Base-by-base conservation (phyloP, 805 yeast genomes). In the Pichia gijzeniarum region DNA sequence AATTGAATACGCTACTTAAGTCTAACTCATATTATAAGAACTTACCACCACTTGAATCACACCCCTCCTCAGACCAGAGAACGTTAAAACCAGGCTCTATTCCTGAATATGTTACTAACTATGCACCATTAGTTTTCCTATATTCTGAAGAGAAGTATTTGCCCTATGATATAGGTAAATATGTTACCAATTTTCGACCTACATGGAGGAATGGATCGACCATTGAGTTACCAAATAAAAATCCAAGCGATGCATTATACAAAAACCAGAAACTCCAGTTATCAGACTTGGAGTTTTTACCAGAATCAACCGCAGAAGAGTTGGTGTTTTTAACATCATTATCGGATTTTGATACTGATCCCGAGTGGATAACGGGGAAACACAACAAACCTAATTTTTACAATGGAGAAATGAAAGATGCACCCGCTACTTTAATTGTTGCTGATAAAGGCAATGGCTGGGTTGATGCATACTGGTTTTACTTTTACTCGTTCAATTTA, bases 381-480 rank as follows among this genome's bases (percentile, higher is more conserved):
- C 59, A 68, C 19, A 83, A 83, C 55, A 69, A 72, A 44, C 97
- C 97, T 2, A 79, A 77, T 41, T 65, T 82, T 35, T 73, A 79
- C 44, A 78, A 80, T 25, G 97, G 96, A 0, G 74, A 73, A 44
- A 80, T 87, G 21, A 68, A 70, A 43, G 66, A 80, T 52, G 96
- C 95, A 0, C 95, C 96, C 0, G 90, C 95, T 0, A 73, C 82
- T 0, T 63, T 90, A 27, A 73, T 91, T 20, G 90, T 87, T 1
- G 90, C 86, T 0, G 97, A 91, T 58, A 90, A 89, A 60, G 96
- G 96, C 2, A 84, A 88, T 54, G 96, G 95, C 3, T 82, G 93
- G 87, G 85, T 90, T 0, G 99, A 91, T 61, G 87, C 97, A 0
- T 91, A 77, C 61, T 91, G 98, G 97, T 93, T 91, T 62, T 90